Conservation (phyloP, 495 filamentous ascomycete genomes). For the Tetracladium marchalianum region DNA sequence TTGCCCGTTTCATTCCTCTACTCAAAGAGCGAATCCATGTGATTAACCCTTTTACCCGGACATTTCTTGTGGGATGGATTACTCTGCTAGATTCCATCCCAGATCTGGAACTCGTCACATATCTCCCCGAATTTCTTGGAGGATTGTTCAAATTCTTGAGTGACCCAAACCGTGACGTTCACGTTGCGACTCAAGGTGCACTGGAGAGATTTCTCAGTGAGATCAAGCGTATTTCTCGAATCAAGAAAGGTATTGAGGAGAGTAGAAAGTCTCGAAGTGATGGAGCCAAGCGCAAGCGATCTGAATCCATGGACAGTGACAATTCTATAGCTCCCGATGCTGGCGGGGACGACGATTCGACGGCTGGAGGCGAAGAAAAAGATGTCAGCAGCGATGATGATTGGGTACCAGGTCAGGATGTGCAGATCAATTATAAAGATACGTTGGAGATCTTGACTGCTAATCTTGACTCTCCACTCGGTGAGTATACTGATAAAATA, state of each 20-base stretch:
- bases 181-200: slow-evolving; percentile 78
- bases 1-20: slow-evolving; percentile 84
- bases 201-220: slow-evolving; percentile 90
- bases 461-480: slow-evolving; percentile 75
- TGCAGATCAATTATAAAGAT: slow-evolving; percentile 84
- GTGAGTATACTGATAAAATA: slow-evolving; percentile 33
- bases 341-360: slow-evolving; percentile 42
- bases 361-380: slow-evolving; percentile 47
- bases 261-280: slow-evolving; percentile 58
- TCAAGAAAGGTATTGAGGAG: slow-evolving; percentile 88
- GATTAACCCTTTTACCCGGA: slow-evolving; percentile 86
- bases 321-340: slow-evolving; percentile 30
- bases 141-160: slow-evolving; percentile 89
- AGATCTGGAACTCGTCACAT: slow-evolving; percentile 88
- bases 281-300: slow-evolving; percentile 49
- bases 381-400: slow-evolving; percentile 70
- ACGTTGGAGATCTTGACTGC: slow-evolving; percentile 87
- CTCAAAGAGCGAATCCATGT: slow-evolving; percentile 89
- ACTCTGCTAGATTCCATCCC: slow-evolving; percentile 93
- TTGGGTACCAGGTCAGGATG: slow-evolving; percentile 96
- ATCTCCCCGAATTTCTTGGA: slow-evolving; percentile 82
- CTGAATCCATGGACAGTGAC: slow-evolving; percentile 53
- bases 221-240: slow-evolving; percentile 84
- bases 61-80: slow-evolving; percentile 94
- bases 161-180: slow-evolving; percentile 85